Evolutionary conservation across 83 land plant genomes (phyloP), one percentile per base, ranked within the genome.

Genomic region (Larix sibirica): DNA sequence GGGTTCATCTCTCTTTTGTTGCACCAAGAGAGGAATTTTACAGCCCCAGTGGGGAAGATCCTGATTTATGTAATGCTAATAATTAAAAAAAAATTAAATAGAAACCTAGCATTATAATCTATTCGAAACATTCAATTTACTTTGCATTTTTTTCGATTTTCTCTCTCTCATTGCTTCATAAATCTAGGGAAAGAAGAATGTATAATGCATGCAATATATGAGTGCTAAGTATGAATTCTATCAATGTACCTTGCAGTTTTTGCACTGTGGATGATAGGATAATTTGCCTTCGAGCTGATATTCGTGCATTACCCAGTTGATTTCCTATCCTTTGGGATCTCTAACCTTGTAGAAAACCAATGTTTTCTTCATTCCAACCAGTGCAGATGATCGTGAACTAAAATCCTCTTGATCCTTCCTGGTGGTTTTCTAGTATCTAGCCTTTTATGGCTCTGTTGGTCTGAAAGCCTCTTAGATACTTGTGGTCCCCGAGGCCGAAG

Each of bases 241-340:
- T 33, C 3, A 14, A 61, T 20, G 3, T 33, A 88, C 92, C 93
- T 91, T 91, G 81, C 75, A 10, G 47, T 81, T 62, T 84, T 89
- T 90, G 42, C 59, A 16, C 24, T 44, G 60, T 21, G 28, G 79
- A 26, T 76, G 58, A 58, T 77, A 88, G 56, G 86, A 31, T 12
- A 87, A 68, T 85, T 89, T 91, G 2, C 89, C 84, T 21, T 91
- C 91, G 26, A 87, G 76, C 24, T 91, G 88, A 76, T 91, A 91
- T 62, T 89, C 93, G 80, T 91, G 93, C 93, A 91, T 91, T 86
- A 91, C 93, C 93, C 91, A 91, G 74, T 91, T 91, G 82, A 86
- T 84, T 80, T 91, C 89, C 82, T 91, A 89, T 36, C 93, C 93
- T 74, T 90, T 87, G 8, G 93, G 93, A 81, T 91, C 93, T 83